Base-by-base conservation (phyloP, 352 stramenopile species). In the Plasmopara muralis region DNA sequence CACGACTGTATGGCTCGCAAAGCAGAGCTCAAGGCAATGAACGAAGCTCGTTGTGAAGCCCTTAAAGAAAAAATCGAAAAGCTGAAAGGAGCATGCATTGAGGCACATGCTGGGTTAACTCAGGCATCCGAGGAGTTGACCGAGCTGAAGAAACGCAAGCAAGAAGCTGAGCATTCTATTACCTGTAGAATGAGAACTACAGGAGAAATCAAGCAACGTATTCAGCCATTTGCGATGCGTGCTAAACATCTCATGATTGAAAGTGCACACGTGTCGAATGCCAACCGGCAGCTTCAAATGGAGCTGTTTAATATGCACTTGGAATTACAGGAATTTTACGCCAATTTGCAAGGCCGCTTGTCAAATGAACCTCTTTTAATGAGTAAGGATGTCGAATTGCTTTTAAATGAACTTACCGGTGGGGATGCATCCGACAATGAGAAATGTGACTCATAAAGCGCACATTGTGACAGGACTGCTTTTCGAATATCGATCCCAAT, bases 191-290 rank as follows among this genome's bases (percentile, higher is more conserved):
- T 52, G 18, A 55, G 20, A 13, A 51, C 49, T 4, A 64, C 62
- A 0, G 66, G 71, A 28, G 44, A 53, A 31, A 50, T 87, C n/a
- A 86, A 87, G 43, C 47, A 66, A 50, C 68, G 68, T 8, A 70
- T 84, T 14, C 74, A 83, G 43, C 77, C 75, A 4, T 89, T 89
- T 55, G 70, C 74, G 0, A 53, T 76, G 37, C 77, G 81, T 43
- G 64, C 75, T 15, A 84, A 83, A 60, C 61, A 68, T 34, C 62
- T 87, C 37, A 84, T 68, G 5, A 49, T 81, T 47, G 67, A 77
- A 40, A 86, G 66, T 46, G 70, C 72, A 7, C 72, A 66, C 1
- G 63, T 83, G 28, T 64, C 73, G 18, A 63, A 68, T 41, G 54
- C 51, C 9, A 87, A 73, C 38, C 62, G 68, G 8, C 77, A 85